These are phyloP conservation scores for Claviceps pazoutovae DNA, from an alignment of 2,329 filamentous ascomycete genomes.

Conservation along the genomic window DNA sequence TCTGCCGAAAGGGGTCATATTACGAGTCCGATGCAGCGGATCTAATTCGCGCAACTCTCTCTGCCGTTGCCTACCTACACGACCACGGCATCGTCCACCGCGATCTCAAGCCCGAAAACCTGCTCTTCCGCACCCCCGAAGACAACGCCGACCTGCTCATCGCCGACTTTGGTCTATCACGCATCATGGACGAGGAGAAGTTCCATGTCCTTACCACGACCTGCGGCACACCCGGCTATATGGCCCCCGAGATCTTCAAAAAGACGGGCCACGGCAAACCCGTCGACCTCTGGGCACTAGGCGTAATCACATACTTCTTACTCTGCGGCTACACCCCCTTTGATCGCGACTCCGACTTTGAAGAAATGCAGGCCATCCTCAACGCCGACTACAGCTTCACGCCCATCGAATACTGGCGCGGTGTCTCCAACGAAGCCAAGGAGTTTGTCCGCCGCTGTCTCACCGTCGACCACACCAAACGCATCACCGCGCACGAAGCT, in stretches of 20 bases:
- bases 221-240: constrained; percentile 94
- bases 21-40: constrained; percentile 95
- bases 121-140: constrained; percentile 91
- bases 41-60: constrained; percentile 84
- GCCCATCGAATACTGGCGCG: constrained; percentile 90
- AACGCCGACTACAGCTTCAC: constrained; percentile 94
- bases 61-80: constrained; percentile 95
- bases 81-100: constrained; percentile 98
- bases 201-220: constrained; percentile 97
- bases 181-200: constrained; percentile 98
- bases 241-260: constrained; percentile 99
- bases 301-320: constrained; percentile 96
- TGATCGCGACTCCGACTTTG: constrained; percentile 90
- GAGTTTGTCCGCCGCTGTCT: constrained; percentile 88
- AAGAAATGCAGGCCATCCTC: constrained; percentile 98
- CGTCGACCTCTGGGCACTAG: constrained; percentile 95
- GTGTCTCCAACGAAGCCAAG: constrained; percentile 71
- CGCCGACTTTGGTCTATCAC: constrained; percentile 86
- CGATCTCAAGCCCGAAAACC: constrained; percentile 93
- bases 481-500: constrained; percentile 81
- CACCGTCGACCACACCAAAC: constrained; percentile 72
- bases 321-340: constrained; percentile 97
- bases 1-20: constrained; percentile 96
- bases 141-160: constrained; percentile 96
- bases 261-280: constrained; percentile 97